Conservation (phyloP, 2,329 filamentous ascomycete genomes). For the Pestalotiopsis sp. region DNA sequence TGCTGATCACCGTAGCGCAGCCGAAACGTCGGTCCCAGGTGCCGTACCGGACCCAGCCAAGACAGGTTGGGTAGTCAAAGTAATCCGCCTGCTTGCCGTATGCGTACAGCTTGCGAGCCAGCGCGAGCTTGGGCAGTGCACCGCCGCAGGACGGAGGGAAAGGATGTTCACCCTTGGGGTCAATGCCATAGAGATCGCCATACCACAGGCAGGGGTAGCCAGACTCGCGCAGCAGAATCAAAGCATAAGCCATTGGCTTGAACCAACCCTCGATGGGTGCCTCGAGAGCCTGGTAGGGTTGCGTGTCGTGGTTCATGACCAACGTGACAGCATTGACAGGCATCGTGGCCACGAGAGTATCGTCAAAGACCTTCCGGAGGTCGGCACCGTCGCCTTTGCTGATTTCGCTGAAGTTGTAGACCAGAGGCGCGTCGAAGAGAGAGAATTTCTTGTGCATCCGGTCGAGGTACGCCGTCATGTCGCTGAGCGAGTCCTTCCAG, state of each 20-base stretch:
- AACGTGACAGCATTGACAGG: slow-evolving; percentile 54
- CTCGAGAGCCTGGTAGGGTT: slow-evolving; percentile 43
- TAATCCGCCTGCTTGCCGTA: slow-evolving; percentile 70
- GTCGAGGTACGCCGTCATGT: slow-evolving; percentile 60
- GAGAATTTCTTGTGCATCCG: slow-evolving; percentile 60
- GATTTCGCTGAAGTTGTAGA: slow-evolving; percentile 67
- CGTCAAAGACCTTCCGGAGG: slow-evolving; percentile 65
- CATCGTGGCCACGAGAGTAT: slow-evolving; percentile 53
- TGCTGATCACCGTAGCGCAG: slow-evolving; percentile 61
- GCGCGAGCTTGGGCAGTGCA: slow-evolving; percentile 59
- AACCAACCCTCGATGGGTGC: slow-evolving; percentile 67
- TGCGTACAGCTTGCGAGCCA: slow-evolving; percentile 67
- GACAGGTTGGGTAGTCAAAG: slow-evolving; percentile 61
- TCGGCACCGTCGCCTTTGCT: slow-evolving; percentile 61
- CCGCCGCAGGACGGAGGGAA: slow-evolving; percentile 55
- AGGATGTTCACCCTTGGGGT: slow-evolving; percentile 40
- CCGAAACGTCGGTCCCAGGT: slow-evolving; percentile 49
- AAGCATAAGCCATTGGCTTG: slow-evolving; percentile 71
- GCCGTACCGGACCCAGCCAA: slow-evolving; percentile 61
- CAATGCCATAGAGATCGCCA: slow-evolving; percentile 69
- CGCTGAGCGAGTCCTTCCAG: slow-evolving; percentile 61
- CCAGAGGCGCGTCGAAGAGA: slow-evolving; percentile 70
- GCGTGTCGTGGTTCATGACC: slow-evolving; percentile 74
- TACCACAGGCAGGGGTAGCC: slow-evolving; percentile 73
- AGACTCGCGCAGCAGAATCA: slow-evolving; percentile 65